These are phyloP conservation scores for Nothophoma quercina DNA, from an alignment of 2,329 filamentous ascomycete genomes.

Conservation along the genomic window DNA sequence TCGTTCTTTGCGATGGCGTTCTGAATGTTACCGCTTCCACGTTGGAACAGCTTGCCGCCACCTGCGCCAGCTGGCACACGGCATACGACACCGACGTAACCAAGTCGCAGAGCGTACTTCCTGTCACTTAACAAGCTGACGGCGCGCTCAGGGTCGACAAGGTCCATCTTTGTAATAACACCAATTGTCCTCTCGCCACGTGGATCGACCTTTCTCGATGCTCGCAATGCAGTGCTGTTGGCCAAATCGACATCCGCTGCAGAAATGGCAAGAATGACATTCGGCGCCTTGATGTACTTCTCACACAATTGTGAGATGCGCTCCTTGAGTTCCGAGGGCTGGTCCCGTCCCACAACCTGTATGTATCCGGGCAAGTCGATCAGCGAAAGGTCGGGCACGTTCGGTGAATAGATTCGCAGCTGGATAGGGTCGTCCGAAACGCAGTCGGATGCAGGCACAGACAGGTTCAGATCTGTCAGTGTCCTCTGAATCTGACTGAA, in stretches of 20 bases:
- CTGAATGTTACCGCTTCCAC: slow-evolving; percentile 80
- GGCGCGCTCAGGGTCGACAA: slow-evolving; percentile 85
- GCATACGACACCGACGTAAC: slow-evolving; percentile 94
- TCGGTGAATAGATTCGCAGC: slow-evolving; percentile 91
- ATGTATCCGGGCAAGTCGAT: slow-evolving; percentile 98
- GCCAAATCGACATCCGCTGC: slow-evolving; percentile 96
- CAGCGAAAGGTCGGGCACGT: slow-evolving; percentile 92
- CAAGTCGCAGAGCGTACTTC: slow-evolving; percentile 93
- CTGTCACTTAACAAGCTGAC: slow-evolving; percentile 81
- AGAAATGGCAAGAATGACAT: slow-evolving; percentile 96
- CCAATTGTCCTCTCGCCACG: slow-evolving; percentile 95
- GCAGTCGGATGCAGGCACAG: slow-evolving; percentile 88
- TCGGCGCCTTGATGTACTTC: slow-evolving; percentile 96
- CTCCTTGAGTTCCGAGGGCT: slow-evolving; percentile 89
- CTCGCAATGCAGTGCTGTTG: slow-evolving; percentile 90
- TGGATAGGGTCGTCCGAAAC: slow-evolving; percentile 97
- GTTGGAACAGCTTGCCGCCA: slow-evolving; percentile 77
- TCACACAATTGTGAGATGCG: slow-evolving; percentile 97
- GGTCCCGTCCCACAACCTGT: slow-evolving; percentile 89
- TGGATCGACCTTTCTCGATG: slow-evolving; percentile 90
- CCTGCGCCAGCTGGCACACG: slow-evolving; percentile 72
- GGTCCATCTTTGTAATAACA: slow-evolving; percentile 99
- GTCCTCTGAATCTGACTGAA: slow-evolving; percentile 93
- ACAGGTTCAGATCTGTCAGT: slow-evolving; percentile 90
- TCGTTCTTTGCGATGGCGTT: slow-evolving; percentile 88